Evolutionary conservation across 306 rosid species (phyloP).

Genomic region (Senna tora): DNA sequence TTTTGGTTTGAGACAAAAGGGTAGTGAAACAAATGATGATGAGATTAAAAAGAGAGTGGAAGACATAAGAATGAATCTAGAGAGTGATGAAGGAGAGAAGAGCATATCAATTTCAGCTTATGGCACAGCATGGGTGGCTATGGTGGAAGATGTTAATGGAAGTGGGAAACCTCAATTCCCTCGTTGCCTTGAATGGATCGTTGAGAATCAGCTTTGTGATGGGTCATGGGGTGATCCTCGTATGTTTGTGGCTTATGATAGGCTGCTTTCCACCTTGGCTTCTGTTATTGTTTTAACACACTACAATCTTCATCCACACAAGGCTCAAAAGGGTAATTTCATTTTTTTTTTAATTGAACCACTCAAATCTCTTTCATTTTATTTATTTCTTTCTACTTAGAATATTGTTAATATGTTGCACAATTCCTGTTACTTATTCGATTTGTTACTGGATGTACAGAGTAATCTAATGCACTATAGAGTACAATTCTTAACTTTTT

Average conservation of each 20-base stretch:
- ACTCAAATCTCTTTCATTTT: too few relatives aligned
- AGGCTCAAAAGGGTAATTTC: constrained; percentile 52
- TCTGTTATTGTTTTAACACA: constrained; percentile 52
- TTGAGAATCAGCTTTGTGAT: constrained; percentile 56
- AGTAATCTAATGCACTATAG: too few relatives aligned
- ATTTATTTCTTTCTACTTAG: background rate
- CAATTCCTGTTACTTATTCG: too few relatives aligned
- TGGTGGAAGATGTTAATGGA: constrained; percentile 46
- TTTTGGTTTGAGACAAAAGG: too few relatives aligned
- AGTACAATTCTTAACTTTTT: too few relatives aligned
- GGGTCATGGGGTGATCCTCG: constrained; percentile 68
- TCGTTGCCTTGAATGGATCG: constrained; percentile 56
- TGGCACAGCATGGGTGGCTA: constrained; percentile 73
- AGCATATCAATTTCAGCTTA: constrained; percentile 55
- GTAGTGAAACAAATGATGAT: too few relatives aligned
- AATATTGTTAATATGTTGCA: too few relatives aligned
- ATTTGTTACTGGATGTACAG: too few relatives aligned
- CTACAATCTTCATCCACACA: constrained; percentile 54
- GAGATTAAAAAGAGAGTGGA: constrained; percentile 49
- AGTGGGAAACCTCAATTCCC: constrained; percentile 56
- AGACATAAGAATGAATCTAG: constrained; percentile 43
- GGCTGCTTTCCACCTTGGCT: constrained; percentile 61
- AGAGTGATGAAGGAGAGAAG: constrained; percentile 57
- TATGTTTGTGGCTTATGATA: constrained; percentile 56
- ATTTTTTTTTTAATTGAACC: too few relatives aligned